Evolutionary conservation across 2,329 filamentous ascomycete genomes (phyloP), one percentile per base, ranked within the genome.

Genomic region (Domatiomyces globalis): DNA sequence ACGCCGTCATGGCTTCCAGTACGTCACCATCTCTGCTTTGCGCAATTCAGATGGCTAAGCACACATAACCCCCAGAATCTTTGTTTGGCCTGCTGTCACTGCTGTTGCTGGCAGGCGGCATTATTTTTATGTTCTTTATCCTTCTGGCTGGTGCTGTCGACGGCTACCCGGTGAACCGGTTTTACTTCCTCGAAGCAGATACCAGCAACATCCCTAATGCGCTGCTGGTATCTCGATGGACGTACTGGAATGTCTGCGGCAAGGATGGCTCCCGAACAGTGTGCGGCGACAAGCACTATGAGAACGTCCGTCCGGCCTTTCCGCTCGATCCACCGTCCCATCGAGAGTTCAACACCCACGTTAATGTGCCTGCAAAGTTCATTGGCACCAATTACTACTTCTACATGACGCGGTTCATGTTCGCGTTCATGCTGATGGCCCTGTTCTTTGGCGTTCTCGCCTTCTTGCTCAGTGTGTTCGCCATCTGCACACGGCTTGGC

Each of bases 391-490:
- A 80, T 59, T 78, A 73, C 56, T 94, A 82, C 73, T 96, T 77
- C 71, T 87, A 88, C 69, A 76, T 92, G 64, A 94, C 87, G 71
- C 80, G 90, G 43, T 95, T 95, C 72, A 84, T 87, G 67, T 96
- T 90, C 78, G 87, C 89, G 39, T 92, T 95, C 69, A 85, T 85
- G 71, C 73, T 96, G 51, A 83, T 96, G 58, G 80, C 81, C 17
- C 77, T 95, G 39, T 81, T 95, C 73, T 92, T 94, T 66, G 78
- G 65, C 45, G 67, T 70, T 12, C 56, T 64, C 51, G 68, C 71
- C 2, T 66, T 76, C 15, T 63, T 74, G 53, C 67, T 67, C 25
- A 72, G 74, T 7, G 58, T 72, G 7, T 59, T 73, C 50, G 68
- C 71, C 18, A 66, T 76, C 43, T 79, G 76, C 63, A 72, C 73